Conservation (phyloP, 768 basidiomycete species). For the Hericium erinaceus region DNA sequence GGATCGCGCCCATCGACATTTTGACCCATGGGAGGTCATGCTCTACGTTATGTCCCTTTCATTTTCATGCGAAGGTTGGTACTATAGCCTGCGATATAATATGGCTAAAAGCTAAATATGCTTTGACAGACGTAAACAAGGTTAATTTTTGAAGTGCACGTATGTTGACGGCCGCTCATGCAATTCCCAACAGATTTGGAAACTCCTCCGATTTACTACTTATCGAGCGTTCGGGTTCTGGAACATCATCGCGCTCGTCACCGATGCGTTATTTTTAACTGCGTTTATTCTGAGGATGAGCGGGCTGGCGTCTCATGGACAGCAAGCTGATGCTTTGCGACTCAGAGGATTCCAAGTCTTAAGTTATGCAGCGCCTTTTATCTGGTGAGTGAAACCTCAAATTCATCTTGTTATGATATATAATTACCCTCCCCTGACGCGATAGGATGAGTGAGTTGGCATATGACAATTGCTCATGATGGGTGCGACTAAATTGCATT, state of each 20-base stretch:
- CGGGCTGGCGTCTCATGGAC: slow-evolving; percentile 34
- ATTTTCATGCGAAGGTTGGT: slow-evolving; percentile 70
- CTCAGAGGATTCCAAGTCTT: slow-evolving; percentile 80
- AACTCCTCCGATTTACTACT: slow-evolving; percentile 64
- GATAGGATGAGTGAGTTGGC: slow-evolving; percentile 62
- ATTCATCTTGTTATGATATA: neutral
- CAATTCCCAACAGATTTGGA: slow-evolving; percentile 41
- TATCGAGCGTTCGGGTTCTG: slow-evolving; percentile 80
- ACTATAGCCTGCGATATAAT: too few relatives aligned
- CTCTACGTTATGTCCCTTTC: slow-evolving; percentile 74
- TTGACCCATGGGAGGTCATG: slow-evolving; percentile 74
- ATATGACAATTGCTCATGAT: neutral
- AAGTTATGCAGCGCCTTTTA: slow-evolving; percentile 79
- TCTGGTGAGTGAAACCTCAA: slow-evolving; percentile 51
- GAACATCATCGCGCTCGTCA: slow-evolving; percentile 60
- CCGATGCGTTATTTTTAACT: slow-evolving; percentile 59
- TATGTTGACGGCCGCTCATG: too few relatives aligned
- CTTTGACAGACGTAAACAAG: too few relatives aligned
- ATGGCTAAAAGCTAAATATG: too few relatives aligned
- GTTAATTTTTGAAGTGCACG: neutral
- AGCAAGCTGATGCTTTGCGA: slow-evolving; percentile 31
- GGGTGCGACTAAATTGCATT: neutral
- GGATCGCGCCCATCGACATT: slow-evolving; percentile 37
- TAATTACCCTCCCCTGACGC: neutral
- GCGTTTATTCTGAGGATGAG: slow-evolving; percentile 69